Evolutionary conservation across 148 eudicot genomes (phyloP), one percentile per base, ranked within the genome.

Genomic region (Rhododendron vialii): DNA sequence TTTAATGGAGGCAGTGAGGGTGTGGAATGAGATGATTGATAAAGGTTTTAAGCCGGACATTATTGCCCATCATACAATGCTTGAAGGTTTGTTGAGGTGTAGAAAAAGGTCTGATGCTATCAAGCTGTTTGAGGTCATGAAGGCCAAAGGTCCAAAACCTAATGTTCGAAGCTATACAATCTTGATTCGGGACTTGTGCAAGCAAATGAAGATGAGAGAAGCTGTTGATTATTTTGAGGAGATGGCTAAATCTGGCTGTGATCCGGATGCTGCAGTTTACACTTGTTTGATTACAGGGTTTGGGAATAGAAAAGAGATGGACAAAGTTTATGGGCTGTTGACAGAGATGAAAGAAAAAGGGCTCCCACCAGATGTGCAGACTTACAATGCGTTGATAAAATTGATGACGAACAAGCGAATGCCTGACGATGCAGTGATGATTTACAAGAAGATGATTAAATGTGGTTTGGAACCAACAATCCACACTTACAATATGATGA

Each of bases 11-110:
- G 98, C 98, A 3, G 98, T 94, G 36, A 92, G 84, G 89, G 87
- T 92, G 53, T 96, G 99, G 99, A 96, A 96, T 76, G 96, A 90
- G 91, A 94, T 95, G 95, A 90, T 93, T 45, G 99, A 96, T 86
- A 81, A 80, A 86, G 98, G 96, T 82, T 84, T 95, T 47, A 95
- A 93, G 82, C 99, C 98, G 26, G 99, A 95, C 67, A 80, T 95
- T 80, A 89, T 94, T 41, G 90, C 96, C 50, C 95, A 96, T 83
- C 92, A 95, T 80, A 93, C 88, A 65, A 92, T 96, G 99, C 92
- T 97, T 61, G 95, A 93, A 77, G 99, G 98, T 48, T 89, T 97
- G 81, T 85, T 97, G 86, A 95, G 85, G 90, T 86, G 92, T 78
- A 88, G 90, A n/a, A 94, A 92, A 87, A 88, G 86, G 82, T 93